Evolutionary conservation across 225 moss, liverwort and hornwort species (phyloP).

Genomic region (Pseudisothecium myosuroides): DNA sequence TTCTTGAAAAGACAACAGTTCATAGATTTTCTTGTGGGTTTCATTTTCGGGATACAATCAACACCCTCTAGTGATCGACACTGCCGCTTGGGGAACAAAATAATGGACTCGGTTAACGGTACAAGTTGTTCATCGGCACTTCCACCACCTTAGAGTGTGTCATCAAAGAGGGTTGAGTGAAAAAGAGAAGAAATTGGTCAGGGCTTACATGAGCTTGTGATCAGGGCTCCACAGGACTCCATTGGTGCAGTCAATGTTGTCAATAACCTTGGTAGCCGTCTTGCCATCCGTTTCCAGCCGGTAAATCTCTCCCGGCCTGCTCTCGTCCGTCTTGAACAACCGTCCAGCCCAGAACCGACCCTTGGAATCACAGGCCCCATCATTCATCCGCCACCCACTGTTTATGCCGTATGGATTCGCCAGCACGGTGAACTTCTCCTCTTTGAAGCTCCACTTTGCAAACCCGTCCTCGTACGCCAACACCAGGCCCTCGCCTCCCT

Average conservation of each 20-base stretch:
- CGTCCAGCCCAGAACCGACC: conserved; percentile 91
- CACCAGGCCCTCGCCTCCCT: conserved; percentile 49
- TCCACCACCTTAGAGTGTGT: background rate
- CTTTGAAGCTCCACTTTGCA: conserved; percentile 57
- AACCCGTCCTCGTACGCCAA: conserved; percentile 80
- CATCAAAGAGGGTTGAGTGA: background rate
- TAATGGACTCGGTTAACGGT: background rate
- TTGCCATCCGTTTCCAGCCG: conserved; percentile 68
- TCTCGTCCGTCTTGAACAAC: conserved; percentile 68
- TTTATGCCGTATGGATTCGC: conserved; percentile 56
- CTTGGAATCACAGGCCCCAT: conserved; percentile 74
- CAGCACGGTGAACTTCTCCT: conserved; percentile 47
- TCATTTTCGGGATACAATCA: background rate
- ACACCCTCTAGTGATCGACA: background rate
- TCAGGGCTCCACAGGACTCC: conserved; percentile 81
- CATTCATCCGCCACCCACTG: conserved; percentile 88
- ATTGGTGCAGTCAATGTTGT: conserved; percentile 76
- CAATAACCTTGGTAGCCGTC: conserved; percentile 65
- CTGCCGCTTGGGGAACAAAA: background rate
- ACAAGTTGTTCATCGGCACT: background rate
- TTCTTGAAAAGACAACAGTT: background rate
- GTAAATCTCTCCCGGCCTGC: conserved; percentile 66
- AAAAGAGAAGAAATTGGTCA: background rate
- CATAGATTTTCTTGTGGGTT: background rate
- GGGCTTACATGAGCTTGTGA: conserved; percentile 63